Evolutionary conservation across 2,329 filamentous ascomycete genomes (phyloP), one percentile per base, ranked within the genome.

Genomic region (Scedosporium aurantiacum): DNA sequence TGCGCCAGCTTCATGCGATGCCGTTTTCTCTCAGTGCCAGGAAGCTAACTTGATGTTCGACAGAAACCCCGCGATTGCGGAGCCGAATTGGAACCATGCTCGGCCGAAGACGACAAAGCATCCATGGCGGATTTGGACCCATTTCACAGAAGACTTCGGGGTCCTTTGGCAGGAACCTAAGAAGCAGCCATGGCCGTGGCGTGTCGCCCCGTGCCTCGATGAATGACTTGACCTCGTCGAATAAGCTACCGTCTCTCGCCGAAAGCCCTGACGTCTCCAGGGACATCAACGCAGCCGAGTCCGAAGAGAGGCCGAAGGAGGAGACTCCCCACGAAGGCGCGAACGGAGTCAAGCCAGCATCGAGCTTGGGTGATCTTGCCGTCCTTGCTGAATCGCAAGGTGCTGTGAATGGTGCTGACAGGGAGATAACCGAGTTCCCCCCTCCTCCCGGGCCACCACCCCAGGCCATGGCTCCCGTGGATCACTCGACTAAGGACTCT

Each of bases 21-120:
- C 12, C 10, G 16, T 40, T 23, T 28, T 14, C 18, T 27, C 16
- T 5, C 16, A 27, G 5, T 16, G 14, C 8, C 8, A 5, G 3
- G 16, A 8, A 23, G 54, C 54, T 57, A 25, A 57, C 54, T 2
- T 18, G 27, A 10, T 12, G 32, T 23, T 21, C 6, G 12, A 27
- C 50, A 57, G 32, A 61, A 41, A 56, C 21, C 52, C 28, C 54
- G 7, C 61, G 64, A 37, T 43, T 65, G n/a, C 64, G 64, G 18
- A 65, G 85, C 56, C 81, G 86, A 61, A 79, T 90, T 60, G 87
- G 87, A 16, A 90, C 87, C 12, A 86, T 90, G 76, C 79, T 90
- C 54, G 81, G 83, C 28, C 79, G 85, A 23, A 76, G 85, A 63
- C 79, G 86, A 45, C 85, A 88, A 70, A 89, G 86, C 70, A 77